Evolutionary conservation across 2,329 filamentous ascomycete species (phyloP).

Genomic region (Aureobasidium vineae): DNA sequence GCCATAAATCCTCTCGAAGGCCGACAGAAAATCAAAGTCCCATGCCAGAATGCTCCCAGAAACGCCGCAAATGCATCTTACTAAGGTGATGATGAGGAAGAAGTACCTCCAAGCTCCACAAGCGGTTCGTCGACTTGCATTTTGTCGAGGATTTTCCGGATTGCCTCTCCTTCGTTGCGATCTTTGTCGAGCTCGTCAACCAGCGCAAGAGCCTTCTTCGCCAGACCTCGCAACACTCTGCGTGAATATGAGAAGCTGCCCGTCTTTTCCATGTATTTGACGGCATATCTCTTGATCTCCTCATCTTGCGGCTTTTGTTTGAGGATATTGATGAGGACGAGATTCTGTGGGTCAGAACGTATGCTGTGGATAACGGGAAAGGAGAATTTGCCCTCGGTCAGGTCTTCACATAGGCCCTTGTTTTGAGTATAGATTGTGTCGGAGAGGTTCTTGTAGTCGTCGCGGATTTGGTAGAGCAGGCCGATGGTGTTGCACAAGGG

Average conservation of each 20-base stretch:
- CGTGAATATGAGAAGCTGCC: constrained; percentile 87
- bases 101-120: not conserved
- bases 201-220: constrained; percentile 44
- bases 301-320: constrained; percentile 84
- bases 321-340: constrained; percentile 86
- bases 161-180: constrained; percentile 41
- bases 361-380: constrained; percentile 96
- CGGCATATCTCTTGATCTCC: constrained; percentile 87
- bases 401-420: constrained; percentile 91
- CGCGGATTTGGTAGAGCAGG: constrained; percentile 84
- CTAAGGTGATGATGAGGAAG: constrained; percentile 15
- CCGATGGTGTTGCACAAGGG: constrained; percentile 83
- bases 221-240: constrained; percentile 52
- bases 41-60: not conserved
- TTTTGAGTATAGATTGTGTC: constrained; percentile 68
- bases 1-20: not conserved
- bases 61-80: constrained; percentile 4
- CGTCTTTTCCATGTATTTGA: constrained; percentile 84
- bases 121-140: constrained; percentile 38
- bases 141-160: constrained; percentile 44
- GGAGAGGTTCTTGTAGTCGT: constrained; percentile 87
- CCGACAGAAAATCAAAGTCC: not conserved
- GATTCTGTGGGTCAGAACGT: constrained; percentile 67
- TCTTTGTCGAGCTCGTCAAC: constrained; percentile 44
- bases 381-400: constrained; percentile 96